Base-by-base conservation (phyloP, 2,329 filamentous ascomycete species). In the Rhynchosporium secalis region DNA sequence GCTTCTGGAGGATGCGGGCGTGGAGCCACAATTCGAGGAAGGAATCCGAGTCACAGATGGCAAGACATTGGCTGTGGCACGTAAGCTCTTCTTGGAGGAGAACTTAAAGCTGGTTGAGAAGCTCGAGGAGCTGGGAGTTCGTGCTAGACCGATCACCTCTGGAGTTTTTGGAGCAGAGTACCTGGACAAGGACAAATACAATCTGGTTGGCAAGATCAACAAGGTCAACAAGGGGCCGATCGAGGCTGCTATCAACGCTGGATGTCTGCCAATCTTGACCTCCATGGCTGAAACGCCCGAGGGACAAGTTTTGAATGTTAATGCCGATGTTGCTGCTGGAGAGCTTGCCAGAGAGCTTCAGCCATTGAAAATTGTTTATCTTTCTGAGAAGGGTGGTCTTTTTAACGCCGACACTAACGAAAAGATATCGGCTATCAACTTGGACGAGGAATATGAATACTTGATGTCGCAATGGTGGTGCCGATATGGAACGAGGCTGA, bases 311-410 rank as follows among this genome's bases (percentile, higher is more conserved):
- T 83, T 99, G 67, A 99, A 99, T 74, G 95, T 99, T 75, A 99
- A 99, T 73, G 95, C 95, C 41, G 95, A 99, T 76, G 94, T 97
- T 65, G 94, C 94, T 41, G 95, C 95, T 36, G 93, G 93, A 68
- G 94, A 97, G 79, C 82, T 99, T 65, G 94, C 95, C 29, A 88
- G 91, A 64, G 86, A 90, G 61, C 81, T 99, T 59, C 88, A 98
- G 77, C 95, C 95, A 31, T 80, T 98, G 72, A 99, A 99, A 86
- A 94, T 98, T 65, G 93, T 99, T 64, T 99, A 97, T 76, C 83
- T 98, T n/a, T 96, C 92, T 4, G 95, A 99, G 80, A 98, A 98
- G 83, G 95, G 95, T 56, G 95, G 94, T 7, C 80, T 99, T 40
- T 96, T 96, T 78, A 92, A 98, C 74, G 93, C 92, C 63, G 91